Conservation (phyloP, 805 yeast genomes). For the Ogataea pignaliae region DNA sequence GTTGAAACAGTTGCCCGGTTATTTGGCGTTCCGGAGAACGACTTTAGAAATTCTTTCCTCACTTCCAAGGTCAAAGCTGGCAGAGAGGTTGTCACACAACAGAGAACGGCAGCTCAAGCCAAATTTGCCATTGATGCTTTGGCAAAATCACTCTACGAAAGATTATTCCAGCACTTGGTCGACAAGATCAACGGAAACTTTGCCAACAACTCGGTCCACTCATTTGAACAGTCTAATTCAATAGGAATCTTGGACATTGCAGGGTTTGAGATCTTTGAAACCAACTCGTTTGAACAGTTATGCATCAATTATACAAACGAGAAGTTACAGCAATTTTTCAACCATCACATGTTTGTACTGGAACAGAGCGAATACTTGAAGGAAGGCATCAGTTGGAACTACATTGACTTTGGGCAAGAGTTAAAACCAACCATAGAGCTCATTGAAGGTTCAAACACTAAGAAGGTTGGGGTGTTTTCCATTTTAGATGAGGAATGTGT, state of each 20-base stretch:
- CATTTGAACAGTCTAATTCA: slow-evolving; percentile 33
- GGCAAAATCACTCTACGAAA: slow-evolving; percentile 82
- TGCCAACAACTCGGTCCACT: slow-evolving; percentile 10
- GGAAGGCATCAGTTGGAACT: slow-evolving; percentile 62
- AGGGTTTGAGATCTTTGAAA: slow-evolving; percentile 56
- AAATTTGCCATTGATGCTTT: slow-evolving; percentile 79
- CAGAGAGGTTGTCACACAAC: slow-evolving; percentile 74
- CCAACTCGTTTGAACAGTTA: slow-evolving; percentile 55
- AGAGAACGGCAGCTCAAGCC: slow-evolving; percentile 76
- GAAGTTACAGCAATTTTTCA: slow-evolving; percentile 56
- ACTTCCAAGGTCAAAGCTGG: slow-evolving; percentile 91
- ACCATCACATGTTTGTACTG: slow-evolving; percentile 56
- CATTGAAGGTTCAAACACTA: slow-evolving; percentile 66
- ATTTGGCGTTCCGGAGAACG: slow-evolving; percentile 52
- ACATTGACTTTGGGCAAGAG: slow-evolving; percentile 91
- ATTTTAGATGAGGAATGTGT: slow-evolving; percentile 92
- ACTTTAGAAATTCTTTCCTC: slow-evolving; percentile 56
- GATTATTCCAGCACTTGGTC: slow-evolving; percentile 74
- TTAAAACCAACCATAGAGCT: slow-evolving; percentile 91
- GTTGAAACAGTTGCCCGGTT: slow-evolving; percentile 51
- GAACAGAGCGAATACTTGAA: slow-evolving; percentile 58
- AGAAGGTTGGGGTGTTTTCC: slow-evolving; percentile 69
- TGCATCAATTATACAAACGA: slow-evolving; percentile 61
- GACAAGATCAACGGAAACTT: slow-evolving; percentile 68
- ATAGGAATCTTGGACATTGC: slow-evolving; percentile 60